Evolutionary conservation across 176 grass and related monocot species (phyloP).

Genomic region (Areca catechu): DNA sequence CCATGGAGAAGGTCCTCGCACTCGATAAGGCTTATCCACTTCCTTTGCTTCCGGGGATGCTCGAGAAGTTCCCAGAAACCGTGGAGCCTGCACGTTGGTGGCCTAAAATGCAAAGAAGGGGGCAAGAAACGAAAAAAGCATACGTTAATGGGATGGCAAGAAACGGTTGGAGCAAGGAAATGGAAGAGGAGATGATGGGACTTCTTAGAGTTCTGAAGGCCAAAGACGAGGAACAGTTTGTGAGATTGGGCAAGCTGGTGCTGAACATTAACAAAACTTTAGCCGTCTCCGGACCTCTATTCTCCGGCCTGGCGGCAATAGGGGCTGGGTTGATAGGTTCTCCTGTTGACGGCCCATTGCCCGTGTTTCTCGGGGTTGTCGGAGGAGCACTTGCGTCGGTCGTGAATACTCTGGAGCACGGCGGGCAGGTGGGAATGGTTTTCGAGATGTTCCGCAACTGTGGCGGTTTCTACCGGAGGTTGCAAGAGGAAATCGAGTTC

Average conservation of each 20-base stretch:
- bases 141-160: no score
- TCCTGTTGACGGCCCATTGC: background rate
- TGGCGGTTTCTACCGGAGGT: constrained; percentile 33
- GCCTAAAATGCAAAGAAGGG: constrained; percentile 13
- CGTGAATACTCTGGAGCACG: constrained; percentile 47
- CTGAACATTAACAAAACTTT: constrained; percentile 21
- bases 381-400: constrained; percentile 29
- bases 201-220: constrained; percentile 24
- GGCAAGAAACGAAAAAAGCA: background rate
- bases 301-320: constrained; percentile 22
- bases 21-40: constrained; percentile 54
- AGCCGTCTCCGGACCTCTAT: constrained; percentile 21
- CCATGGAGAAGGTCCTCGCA: constrained; percentile 29
- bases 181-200: constrained; percentile 53
- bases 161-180: constrained; percentile 44
- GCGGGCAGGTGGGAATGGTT: constrained; percentile 48
- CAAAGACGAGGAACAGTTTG: constrained; percentile 37
- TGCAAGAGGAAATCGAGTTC: constrained; percentile 45
- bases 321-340: constrained; percentile 24
- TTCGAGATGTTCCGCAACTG: constrained; percentile 48
- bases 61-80: constrained; percentile 48
- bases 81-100: constrained; percentile 45
- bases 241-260: constrained; percentile 9
- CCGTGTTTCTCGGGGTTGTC: background rate
- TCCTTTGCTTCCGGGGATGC: constrained; percentile 27